Evolutionary conservation across 129 eudicot species (phyloP).

Genomic region (Centrapalus pauciflorus): DNA sequence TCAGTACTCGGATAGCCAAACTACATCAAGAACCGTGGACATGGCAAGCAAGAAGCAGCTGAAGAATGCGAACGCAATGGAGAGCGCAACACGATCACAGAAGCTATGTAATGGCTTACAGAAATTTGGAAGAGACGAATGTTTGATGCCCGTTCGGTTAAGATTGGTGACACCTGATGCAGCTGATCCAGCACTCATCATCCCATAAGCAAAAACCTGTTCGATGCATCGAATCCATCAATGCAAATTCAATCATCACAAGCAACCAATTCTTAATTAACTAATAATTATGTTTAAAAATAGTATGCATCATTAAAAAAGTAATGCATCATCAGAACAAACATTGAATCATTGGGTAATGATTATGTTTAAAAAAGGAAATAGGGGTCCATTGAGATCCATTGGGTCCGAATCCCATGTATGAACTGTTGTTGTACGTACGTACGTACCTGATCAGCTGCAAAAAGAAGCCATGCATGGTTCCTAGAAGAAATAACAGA

Average conservation of each 20-base stretch:
- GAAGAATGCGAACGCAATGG: conserved; percentile 70
- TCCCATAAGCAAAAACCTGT: conserved; percentile 64
- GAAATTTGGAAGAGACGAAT: conserved; percentile 81
- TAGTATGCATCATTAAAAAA: too few species aligned
- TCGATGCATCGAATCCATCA: neutral
- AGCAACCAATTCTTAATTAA: neutral
- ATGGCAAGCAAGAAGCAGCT: conserved; percentile 71
- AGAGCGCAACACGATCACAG: conserved; percentile 65
- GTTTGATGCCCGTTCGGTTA: conserved; percentile 78
- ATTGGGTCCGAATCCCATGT: too few species aligned
- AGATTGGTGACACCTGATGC: conserved; percentile 84
- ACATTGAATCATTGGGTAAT: too few species aligned
- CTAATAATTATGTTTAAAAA: too few species aligned
- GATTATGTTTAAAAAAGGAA: too few species aligned
- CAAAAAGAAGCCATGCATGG: conserved; percentile 88
- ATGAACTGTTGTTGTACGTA: too few species aligned
- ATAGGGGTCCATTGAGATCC: too few species aligned
- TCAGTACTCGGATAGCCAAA: conserved; percentile 56
- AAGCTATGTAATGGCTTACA: conserved; percentile 68
- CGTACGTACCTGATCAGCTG: conserved; percentile 93
- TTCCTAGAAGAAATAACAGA: conserved; percentile 54
- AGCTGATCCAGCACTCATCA: conserved; percentile 95
- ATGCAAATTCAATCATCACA: neutral
- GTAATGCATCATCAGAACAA: too few species aligned
- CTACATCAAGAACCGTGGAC: conserved; percentile 60